phyloP scores from a whole-genome alignment of 768 basidiomycete species.

The Psilocybe subaeruginosa region DNA sequence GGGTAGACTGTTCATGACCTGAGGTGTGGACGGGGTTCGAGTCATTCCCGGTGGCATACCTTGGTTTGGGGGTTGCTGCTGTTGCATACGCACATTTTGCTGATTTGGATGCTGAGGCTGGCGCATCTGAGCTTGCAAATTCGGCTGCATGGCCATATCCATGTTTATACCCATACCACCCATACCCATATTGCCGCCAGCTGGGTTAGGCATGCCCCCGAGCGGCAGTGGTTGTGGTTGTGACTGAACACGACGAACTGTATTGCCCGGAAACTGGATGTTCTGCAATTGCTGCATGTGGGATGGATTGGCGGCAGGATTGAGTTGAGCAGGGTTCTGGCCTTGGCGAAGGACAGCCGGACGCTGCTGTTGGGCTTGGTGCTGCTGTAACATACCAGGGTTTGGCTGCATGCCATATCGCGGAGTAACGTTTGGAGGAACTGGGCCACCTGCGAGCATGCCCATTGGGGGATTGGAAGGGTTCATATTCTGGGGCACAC shows the following conservation, averaged over 20 bases:
- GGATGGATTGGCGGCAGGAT: constrained; percentile 21
- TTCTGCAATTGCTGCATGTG: constrained; percentile 29
- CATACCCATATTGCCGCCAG: constrained; percentile 21
- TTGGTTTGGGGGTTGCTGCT: constrained; percentile 33
- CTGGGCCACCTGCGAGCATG: constrained; percentile 38
- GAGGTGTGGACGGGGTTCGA: constrained; percentile 43
- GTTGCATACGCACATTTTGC: constrained; percentile 35
- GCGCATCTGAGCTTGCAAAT: constrained; percentile 41
- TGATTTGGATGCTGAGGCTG: constrained; percentile 35
- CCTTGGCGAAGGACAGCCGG: constrained; percentile 35
- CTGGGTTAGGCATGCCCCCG: constrained; percentile 34
- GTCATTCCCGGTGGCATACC: constrained; percentile 45
- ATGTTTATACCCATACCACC: constrained; percentile 37
- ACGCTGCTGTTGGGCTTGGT: constrained; percentile 29
- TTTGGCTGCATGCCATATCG: constrained; percentile 36
- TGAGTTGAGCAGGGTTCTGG: constrained; percentile 30
- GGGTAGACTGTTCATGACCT: constrained; percentile 50
- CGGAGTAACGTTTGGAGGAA: constrained; percentile 16
- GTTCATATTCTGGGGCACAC: constrained; percentile 31
- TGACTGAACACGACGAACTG: constrained; percentile 57
- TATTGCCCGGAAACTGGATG: constrained; percentile 42
- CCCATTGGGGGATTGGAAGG: constrained; percentile 37
- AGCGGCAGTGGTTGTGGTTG: constrained; percentile 54
- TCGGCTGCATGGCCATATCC: constrained; percentile 46
- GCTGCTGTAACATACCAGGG: constrained; percentile 20